A percentile compares a stretch with the other conserved stretches of the same genome.
Evolutionary conservation across 257 asterid genomes (phyloP).

Genomic region (Eucommia ulmoides): DNA sequence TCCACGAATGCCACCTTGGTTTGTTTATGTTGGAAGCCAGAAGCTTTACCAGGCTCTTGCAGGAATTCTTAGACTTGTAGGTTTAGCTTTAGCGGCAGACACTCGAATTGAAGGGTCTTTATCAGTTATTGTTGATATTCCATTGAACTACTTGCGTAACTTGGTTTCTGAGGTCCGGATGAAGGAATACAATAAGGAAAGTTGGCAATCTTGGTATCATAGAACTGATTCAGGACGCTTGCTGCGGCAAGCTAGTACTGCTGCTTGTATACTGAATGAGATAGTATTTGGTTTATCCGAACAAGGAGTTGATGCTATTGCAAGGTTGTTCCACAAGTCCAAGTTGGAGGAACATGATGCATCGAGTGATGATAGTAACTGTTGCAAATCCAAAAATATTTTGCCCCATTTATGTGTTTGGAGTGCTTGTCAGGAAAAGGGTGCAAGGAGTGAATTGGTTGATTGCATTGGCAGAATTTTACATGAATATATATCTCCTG

Average conservation of each 20-base stretch:
- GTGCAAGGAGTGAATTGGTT: slow-evolving; percentile 38
- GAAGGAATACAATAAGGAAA: slow-evolving; percentile 48
- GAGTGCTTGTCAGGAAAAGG: slow-evolving; percentile 21
- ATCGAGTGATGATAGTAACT: slow-evolving; percentile 11
- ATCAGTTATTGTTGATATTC: slow-evolving; percentile 57
- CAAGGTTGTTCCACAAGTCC: slow-evolving; percentile 28
- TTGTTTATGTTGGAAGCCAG: slow-evolving; percentile 51
- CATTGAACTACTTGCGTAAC: slow-evolving; percentile 65
- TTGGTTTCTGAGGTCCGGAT: slow-evolving; percentile 54
- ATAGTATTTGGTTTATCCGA: slow-evolving; percentile 82
- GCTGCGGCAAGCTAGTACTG: slow-evolving; percentile 88
- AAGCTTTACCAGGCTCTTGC: slow-evolving; percentile 69
- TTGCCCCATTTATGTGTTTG: slow-evolving; percentile 27
- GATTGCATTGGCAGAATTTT: slow-evolving; percentile 72
- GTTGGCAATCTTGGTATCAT: slow-evolving; percentile 82
- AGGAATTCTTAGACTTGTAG: slow-evolving; percentile 72
- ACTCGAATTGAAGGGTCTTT: slow-evolving; percentile 55
- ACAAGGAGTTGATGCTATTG: slow-evolving; percentile 33
- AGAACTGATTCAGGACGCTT: slow-evolving; percentile 67
- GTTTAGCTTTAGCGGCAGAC: slow-evolving; percentile 59
- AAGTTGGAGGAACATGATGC: slow-evolving; percentile 16
- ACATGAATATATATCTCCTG: slow-evolving; percentile 88
- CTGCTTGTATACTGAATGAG: slow-evolving; percentile 78
- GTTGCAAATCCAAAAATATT: slow-evolving; percentile 15
- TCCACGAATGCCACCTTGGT: slow-evolving; percentile 97